These are phyloP conservation scores for Euphorbia celastroides DNA, from an alignment of 441 rosid genomes.

Conservation along the genomic window DNA sequence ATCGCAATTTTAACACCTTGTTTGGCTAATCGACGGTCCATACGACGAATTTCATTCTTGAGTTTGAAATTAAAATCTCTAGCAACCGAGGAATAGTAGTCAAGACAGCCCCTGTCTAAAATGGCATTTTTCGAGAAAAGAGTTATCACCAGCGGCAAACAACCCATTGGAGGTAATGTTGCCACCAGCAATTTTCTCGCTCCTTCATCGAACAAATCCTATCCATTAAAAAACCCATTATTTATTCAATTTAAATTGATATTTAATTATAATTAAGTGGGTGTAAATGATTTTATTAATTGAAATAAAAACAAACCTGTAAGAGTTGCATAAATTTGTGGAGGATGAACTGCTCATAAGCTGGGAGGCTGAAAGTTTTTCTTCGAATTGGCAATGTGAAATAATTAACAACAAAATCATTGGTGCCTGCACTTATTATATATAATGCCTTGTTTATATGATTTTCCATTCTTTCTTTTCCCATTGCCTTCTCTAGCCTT, in stretches of 20 bases:
- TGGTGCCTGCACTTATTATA: slow-evolving; percentile 61
- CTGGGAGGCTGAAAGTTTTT: slow-evolving; percentile 37
- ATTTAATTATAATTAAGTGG: no score
- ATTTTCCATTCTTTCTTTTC: slow-evolving; percentile 34
- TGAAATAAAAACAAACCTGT: slow-evolving; percentile 34
- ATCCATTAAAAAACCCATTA: not conserved
- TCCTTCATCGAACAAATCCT: slow-evolving; percentile 59
- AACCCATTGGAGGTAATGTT: slow-evolving; percentile 72
- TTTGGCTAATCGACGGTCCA: slow-evolving; percentile 26
- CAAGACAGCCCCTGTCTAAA: slow-evolving; percentile 47
- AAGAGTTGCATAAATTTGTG: slow-evolving; percentile 33
- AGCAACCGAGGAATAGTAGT: slow-evolving; percentile 36
- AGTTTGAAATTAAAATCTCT: slow-evolving; percentile 44
- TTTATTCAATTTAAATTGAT: no score
- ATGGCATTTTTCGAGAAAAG: slow-evolving; percentile 35
- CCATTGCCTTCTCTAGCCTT: slow-evolving; percentile 41
- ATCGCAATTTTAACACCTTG: slow-evolving; percentile 32
- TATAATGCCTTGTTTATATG: slow-evolving; percentile 46
- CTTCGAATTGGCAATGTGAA: slow-evolving; percentile 50
- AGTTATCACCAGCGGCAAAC: slow-evolving; percentile 68
- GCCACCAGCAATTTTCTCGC: slow-evolving; percentile 42
- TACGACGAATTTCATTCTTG: slow-evolving; percentile 32
- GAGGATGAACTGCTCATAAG: slow-evolving; percentile 51
- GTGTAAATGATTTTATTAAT: no score
- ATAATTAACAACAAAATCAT: slow-evolving; percentile 65